These are phyloP conservation scores for Alternaria brassicicola DNA, from an alignment of 2,329 filamentous ascomycete species.

Conservation along the genomic window DNA sequence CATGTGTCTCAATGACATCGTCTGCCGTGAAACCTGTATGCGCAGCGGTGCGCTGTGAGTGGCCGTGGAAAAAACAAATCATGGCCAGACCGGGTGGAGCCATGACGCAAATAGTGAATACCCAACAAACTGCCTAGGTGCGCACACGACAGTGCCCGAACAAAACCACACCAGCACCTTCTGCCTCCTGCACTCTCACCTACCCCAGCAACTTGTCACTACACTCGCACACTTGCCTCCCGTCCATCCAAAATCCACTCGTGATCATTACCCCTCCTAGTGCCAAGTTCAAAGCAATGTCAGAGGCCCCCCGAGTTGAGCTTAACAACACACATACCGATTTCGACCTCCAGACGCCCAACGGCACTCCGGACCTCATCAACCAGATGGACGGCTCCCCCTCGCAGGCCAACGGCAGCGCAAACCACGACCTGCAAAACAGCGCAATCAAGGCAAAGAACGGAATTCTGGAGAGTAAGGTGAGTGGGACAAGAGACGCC, in stretches of 20 bases:
- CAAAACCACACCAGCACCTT: conserved; percentile 10
- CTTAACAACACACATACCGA: conserved; percentile 36
- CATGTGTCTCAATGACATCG: conserved; percentile 21
- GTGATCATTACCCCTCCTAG: background rate
- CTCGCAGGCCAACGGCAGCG: conserved; percentile 29
- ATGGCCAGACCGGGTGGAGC: conserved; percentile 12
- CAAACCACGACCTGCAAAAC: conserved; percentile 25
- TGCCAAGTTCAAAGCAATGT: conserved; percentile 27
- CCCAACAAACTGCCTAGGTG: conserved; percentile 16
- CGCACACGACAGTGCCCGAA: conserved; percentile 25
- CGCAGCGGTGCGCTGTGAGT: conserved; percentile 6
- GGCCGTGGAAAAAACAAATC: conserved; percentile 15
- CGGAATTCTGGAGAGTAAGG: conserved; percentile 53
- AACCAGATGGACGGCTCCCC: conserved; percentile 24
- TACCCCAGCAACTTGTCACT: conserved; percentile 1
- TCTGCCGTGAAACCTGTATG: conserved; percentile 19
- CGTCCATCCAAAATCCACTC: conserved; percentile 7
- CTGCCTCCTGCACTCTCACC: background rate
- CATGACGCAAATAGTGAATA: conserved; percentile 16
- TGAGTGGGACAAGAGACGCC: conserved; percentile 41
- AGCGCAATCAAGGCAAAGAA: conserved; percentile 45
- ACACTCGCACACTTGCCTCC: background rate
- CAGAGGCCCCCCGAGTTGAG: conserved; percentile 41
- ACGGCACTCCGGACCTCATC: conserved; percentile 23
- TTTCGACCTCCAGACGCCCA: conserved; percentile 36